Evolutionary conservation across 1,284 basidiomycete genomes (phyloP), one percentile per base, ranked within the genome.

Genomic region (Heimioporus retisporus): DNA sequence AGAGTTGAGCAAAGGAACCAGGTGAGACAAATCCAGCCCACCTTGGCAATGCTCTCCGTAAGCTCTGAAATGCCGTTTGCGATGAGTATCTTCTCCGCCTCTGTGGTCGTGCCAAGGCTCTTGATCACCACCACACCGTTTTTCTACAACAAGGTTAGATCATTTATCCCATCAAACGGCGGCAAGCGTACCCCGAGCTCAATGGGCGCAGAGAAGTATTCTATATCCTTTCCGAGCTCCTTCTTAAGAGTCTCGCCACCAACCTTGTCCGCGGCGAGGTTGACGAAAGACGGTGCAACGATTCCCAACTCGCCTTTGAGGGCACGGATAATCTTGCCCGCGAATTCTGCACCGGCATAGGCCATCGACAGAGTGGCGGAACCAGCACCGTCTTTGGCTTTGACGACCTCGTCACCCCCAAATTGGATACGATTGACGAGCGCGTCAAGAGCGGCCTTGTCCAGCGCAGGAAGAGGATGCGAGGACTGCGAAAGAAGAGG

Each of bases 401-500:
- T 90, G 80, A 96, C 95, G 74, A 96, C 95, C 85, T 96, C 94
- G 79, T 96, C 95, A 79, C 95, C 95, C 73, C 97, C 97, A 77
- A 95, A 99, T 83, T 99, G 97, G 79, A 99, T 97, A 72, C 35
- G 35, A 10, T 48, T 48, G 46, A 48, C 18, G 46, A 48, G 18
- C 46, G 19, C 46, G 18, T 48, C 46, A 48, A 98, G 86, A 31
- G 86, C 84, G 5, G 64, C 53, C 21, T 89, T 84, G 10, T 83
- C 84, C 16, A 83, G 84, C 75, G 79, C 72, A 73, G 80, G 89
- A 77, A 75, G 75, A 79, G 77, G 83, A 77, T 94, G 92, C 43
- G 90, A 88, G 31, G 94, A 91, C 84, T 99, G 96, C 44, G 96
- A 98, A 73, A 99, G 93, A 63, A 99, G 88, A 68, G 98, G 98